Evolutionary conservation across 768 basidiomycete genomes (phyloP).

Genomic region (Dictyophora rubrovolvata): DNA sequence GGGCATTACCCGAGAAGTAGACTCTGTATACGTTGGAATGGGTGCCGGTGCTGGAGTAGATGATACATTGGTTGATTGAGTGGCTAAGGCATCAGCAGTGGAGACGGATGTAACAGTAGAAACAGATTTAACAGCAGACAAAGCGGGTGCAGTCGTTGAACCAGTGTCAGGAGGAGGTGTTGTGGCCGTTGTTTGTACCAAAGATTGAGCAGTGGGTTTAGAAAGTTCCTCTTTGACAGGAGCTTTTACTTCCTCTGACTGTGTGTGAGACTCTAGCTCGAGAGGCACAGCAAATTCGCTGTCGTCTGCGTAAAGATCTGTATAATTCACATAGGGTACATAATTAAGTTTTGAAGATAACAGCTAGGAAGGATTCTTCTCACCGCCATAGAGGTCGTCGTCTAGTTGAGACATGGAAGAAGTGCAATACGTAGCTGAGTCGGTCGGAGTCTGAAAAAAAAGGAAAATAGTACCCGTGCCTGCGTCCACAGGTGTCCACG

Average conservation of each 20-base stretch:
- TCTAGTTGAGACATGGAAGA: constrained; percentile 62
- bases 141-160: not conserved
- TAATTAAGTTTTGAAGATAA: not conserved
- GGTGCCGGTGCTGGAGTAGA: constrained; percentile 20
- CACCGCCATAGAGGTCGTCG: constrained; percentile 85
- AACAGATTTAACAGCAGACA: not conserved
- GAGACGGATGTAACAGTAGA: not conserved
- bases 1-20: constrained; percentile 14
- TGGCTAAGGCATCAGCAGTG: not conserved
- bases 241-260: constrained; percentile 14
- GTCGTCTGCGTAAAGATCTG: constrained; percentile 66
- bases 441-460: not conserved
- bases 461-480: not conserved
- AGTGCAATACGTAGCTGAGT: not conserved
- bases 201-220: constrained; percentile 10
- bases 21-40: not conserved
- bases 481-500: not conserved
- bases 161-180: constrained; percentile 7
- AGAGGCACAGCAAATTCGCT: constrained; percentile 44
- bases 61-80: constrained; percentile 17
- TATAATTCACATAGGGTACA: not conserved
- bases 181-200: not conserved
- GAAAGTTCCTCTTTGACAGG: constrained; percentile 14
- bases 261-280: constrained; percentile 19
- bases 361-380: constrained; percentile 14